phyloP scores from a whole-genome alignment of 1,284 basidiomycete genomes.

The Leccinum pallidistipes region DNA sequence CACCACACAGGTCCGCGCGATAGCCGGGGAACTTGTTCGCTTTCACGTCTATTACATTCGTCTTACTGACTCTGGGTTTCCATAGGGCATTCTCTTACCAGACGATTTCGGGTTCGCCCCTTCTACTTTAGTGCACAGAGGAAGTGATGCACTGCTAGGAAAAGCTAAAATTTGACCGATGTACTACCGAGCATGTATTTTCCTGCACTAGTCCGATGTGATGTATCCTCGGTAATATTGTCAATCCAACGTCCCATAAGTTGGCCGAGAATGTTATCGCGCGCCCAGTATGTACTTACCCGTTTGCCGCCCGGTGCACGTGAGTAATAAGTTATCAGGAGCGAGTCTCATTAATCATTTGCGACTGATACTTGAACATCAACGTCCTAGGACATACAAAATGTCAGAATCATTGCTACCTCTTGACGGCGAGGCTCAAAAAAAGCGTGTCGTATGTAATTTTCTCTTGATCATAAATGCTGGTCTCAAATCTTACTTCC shows the following conservation, averaged over 20 bases:
- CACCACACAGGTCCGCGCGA: conserved; percentile 62
- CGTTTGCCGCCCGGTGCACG: conserved; percentile 16
- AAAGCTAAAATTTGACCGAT: conserved; percentile 44
- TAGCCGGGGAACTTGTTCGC: conserved; percentile 75
- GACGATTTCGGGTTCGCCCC: conserved; percentile 82
- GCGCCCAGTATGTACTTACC: background rate
- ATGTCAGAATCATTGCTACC: conserved; percentile 62
- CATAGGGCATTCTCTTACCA: conserved; percentile 60
- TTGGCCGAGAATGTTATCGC: background rate
- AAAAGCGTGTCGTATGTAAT: conserved; percentile 81
- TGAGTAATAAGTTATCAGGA: conserved; percentile 13
- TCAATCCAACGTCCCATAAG: background rate
- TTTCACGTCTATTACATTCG: conserved; percentile 5
- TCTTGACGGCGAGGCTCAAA: conserved; percentile 70
- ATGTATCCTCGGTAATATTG: background rate
- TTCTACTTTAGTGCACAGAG: conserved; percentile 73
- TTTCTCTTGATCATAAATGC: conserved; percentile 5
- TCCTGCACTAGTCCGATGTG: background rate
- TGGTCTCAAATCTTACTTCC: conserved; percentile 4
- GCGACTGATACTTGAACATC: background rate
- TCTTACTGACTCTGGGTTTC: conserved; percentile 9
- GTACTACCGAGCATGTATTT: conserved; percentile 10
- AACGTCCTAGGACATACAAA: conserved; percentile 1
- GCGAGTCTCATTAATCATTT: background rate
- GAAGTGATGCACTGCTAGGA: conserved; percentile 42